phyloP scores from a whole-genome alignment of 2,329 filamentous ascomycete genomes.

The Anthostomella pinea region DNA sequence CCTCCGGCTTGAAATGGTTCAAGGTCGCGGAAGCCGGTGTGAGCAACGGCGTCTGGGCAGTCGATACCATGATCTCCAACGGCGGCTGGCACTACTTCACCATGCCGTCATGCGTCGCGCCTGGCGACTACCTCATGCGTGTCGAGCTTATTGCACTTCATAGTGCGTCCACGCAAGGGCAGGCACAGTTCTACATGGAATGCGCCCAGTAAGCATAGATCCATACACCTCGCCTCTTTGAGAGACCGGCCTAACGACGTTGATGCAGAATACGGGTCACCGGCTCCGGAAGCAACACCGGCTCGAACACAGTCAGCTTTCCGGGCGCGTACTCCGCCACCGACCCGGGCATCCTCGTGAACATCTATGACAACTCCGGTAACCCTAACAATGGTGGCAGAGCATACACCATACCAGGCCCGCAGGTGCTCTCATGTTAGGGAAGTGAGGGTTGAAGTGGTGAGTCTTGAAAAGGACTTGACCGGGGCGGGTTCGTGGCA shows the following conservation, averaged over 20 bases:
- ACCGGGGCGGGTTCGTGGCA: no score
- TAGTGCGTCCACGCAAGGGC: slow-evolving; percentile 31
- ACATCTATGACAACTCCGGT: slow-evolving; percentile 33
- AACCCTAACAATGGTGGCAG: slow-evolving; percentile 6
- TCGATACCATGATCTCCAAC: slow-evolving; percentile 47
- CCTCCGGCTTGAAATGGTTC: slow-evolving; percentile 44
- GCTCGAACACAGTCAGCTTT: slow-evolving; percentile 31
- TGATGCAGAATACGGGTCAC: slow-evolving; percentile 26
- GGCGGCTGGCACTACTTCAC: slow-evolving; percentile 42
- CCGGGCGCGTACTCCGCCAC: slow-evolving; percentile 34
- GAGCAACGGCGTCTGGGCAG: slow-evolving; percentile 40
- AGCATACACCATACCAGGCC: no score
- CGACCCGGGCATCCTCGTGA: slow-evolving; percentile 34
- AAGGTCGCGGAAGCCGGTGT: slow-evolving; percentile 45
- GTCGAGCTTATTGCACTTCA: slow-evolving; percentile 41
- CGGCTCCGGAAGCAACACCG: slow-evolving; percentile 31
- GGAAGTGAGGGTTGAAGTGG: no score
- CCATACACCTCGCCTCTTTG: not conserved
- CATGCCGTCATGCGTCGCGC: slow-evolving; percentile 37
- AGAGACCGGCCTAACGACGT: not conserved
- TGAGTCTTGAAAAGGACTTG: no score
- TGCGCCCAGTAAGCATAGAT: slow-evolving; percentile 35
- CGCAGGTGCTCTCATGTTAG: no score
- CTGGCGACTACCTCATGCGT: slow-evolving; percentile 42
- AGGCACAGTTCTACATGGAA: slow-evolving; percentile 39